Evolutionary conservation across 1,139 yeast species (phyloP).

Genomic region (Candida gigantensis): DNA sequence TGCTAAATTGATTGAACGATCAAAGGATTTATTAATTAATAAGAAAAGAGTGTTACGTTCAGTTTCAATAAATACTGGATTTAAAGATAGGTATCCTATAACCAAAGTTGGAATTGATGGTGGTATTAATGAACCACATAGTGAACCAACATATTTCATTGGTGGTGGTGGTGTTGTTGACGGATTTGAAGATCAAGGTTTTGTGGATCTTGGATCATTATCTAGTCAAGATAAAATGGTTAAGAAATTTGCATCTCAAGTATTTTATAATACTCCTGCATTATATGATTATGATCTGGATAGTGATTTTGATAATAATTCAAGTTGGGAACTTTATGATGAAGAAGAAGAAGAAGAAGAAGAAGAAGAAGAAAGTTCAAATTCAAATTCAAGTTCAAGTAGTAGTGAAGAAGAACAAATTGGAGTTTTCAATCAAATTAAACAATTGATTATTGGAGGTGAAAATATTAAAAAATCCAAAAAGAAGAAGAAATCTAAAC

Average conservation of each 20-base stretch:
- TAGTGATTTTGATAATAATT: conserved; percentile 18
- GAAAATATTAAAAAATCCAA: conserved; percentile 16
- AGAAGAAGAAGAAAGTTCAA: conserved; percentile 15
- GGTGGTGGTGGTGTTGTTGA: conserved; percentile 14
- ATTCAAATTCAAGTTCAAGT: conserved; percentile 9
- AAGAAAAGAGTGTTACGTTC: conserved; percentile 47
- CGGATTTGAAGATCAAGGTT: conserved; percentile 1
- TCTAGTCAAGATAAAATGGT: conserved; percentile 14
- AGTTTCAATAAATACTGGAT: conserved; percentile 45
- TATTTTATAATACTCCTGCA: conserved; percentile 21
- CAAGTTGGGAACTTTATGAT: conserved; percentile 18
- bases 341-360: conserved; percentile 18
- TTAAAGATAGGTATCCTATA: conserved; percentile 13
- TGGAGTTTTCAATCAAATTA: conserved; percentile 39
- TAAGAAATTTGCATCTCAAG: conserved; percentile 42
- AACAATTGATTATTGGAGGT: conserved; percentile 38
- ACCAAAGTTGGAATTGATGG: conserved; percentile 6
- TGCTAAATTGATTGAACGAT: conserved; percentile 50
- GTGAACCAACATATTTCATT: conserved; percentile 11
- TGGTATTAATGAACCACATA: conserved; percentile 1
- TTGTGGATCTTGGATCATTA: conserved; percentile 3
- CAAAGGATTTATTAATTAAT: conserved; percentile 42
- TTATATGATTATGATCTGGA: conserved; percentile 16
- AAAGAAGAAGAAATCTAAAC: conserved; percentile 20
- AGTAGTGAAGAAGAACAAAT: conserved; percentile 19